These are phyloP conservation scores for Lactarius trivialis DNA, from an alignment of 768 basidiomycete species.

Conservation along the genomic window DNA sequence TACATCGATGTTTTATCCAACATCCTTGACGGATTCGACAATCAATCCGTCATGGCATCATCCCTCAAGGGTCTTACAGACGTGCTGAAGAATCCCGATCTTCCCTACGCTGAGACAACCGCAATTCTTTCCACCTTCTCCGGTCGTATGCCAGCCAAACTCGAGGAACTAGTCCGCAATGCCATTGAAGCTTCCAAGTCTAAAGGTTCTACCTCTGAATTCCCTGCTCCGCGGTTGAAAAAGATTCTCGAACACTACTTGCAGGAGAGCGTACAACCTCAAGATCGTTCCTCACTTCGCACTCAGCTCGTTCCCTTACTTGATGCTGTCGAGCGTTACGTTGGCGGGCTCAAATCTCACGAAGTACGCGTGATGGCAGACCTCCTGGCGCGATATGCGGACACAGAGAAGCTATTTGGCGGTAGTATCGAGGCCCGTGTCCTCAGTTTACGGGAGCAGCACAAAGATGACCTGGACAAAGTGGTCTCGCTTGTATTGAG, in stretches of 20 bases:
- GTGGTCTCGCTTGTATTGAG: conserved; percentile 84
- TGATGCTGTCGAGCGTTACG: conserved; percentile 73
- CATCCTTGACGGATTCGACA: conserved; percentile 95
- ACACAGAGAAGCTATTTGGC: conserved; percentile 88
- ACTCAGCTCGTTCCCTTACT: conserved; percentile 62
- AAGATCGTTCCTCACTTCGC: conserved; percentile 78
- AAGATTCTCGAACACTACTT: conserved; percentile 82
- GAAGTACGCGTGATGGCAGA: conserved; percentile 72
- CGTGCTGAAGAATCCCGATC: conserved; percentile 75
- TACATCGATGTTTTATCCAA: conserved; percentile 76
- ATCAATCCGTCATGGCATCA: conserved; percentile 81
- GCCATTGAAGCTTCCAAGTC: conserved; percentile 69
- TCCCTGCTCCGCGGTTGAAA: conserved; percentile 82
- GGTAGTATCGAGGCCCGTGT: conserved; percentile 93
- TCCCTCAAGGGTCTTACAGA: conserved; percentile 83
- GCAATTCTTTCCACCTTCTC: conserved; percentile 83
- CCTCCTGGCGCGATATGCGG: conserved; percentile 71
- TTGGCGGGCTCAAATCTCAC: conserved; percentile 78
- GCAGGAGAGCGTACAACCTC: conserved; percentile 69
- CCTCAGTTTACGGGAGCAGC: conserved; percentile 79
- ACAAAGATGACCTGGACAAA: conserved; percentile 88
- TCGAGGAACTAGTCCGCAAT: conserved; percentile 79
- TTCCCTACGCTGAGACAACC: conserved; percentile 81
- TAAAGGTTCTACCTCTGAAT: conserved; percentile 73
- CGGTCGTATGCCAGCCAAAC: conserved; percentile 86